Percentiles rank a stretch among this genome's conserved stretches.
Evolutionary conservation across 805 yeast genomes (phyloP).

Genomic region (Geotrichum ghanense): DNA sequence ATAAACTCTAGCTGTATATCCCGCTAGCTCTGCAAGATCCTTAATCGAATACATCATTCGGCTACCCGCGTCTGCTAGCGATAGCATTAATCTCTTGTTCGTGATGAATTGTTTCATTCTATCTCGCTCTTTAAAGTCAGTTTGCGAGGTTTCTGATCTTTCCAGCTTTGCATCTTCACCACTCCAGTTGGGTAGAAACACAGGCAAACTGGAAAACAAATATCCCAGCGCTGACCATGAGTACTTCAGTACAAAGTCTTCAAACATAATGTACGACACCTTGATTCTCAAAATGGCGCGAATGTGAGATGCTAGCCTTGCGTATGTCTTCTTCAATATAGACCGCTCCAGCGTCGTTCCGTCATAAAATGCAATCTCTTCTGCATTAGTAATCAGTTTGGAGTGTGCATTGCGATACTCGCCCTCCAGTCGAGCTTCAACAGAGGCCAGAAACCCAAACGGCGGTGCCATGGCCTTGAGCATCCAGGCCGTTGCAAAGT

Average conservation of each 20-base stretch:
- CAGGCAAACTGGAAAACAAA: slow-evolving; percentile 80
- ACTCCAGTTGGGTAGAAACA: slow-evolving; percentile 44
- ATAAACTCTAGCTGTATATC: slow-evolving; percentile 81
- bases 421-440: slow-evolving; percentile 73
- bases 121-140: slow-evolving; percentile 22
- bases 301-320: slow-evolving; percentile 43
- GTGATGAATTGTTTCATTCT: slow-evolving; percentile 81
- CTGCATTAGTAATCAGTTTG: slow-evolving; percentile 77
- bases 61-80: slow-evolving; percentile 91
- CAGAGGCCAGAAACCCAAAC: slow-evolving; percentile 65
- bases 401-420: slow-evolving; percentile 78
- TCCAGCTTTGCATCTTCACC: slow-evolving; percentile 19
- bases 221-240: slow-evolving; percentile 97
- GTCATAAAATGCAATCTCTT: slow-evolving; percentile 88
- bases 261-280: slow-evolving; percentile 60
- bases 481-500: slow-evolving; percentile 65
- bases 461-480: slow-evolving; percentile 71
- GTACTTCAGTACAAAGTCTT: slow-evolving; percentile 79
- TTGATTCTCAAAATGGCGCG: slow-evolving; percentile 44
- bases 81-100: slow-evolving; percentile 80
- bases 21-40: slow-evolving; percentile 82
- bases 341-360: slow-evolving; percentile 71
- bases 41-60: slow-evolving; percentile 90
- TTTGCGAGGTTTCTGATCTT: slow-evolving; percentile 10
- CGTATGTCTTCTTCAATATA: slow-evolving; percentile 50